Evolutionary conservation across 2,329 filamentous ascomycete species (phyloP), one percentile per base, ranked within the genome.

Genomic region (Talaromyces albobiverticillius): DNA sequence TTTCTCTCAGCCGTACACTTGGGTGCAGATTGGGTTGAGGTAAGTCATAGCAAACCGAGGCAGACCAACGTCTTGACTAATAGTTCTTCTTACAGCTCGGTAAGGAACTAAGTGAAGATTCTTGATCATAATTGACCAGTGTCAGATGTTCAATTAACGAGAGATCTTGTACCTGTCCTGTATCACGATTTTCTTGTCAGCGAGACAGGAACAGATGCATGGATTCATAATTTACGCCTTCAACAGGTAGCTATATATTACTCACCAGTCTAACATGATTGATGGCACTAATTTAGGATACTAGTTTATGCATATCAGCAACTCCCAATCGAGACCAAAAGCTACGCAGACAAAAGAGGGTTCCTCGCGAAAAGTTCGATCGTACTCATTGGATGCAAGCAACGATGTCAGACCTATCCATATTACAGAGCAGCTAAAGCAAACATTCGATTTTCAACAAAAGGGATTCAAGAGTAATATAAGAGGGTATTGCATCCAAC

Each of bases 101-200:
- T 36, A n/a, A 36, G 32, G 16, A 16, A 16, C 14, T 16, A 6
- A 3, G 8, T 4, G 31, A 31, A 14, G 16, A n/a, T 18, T 13
- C 14, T 36, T 36, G 14, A 16, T 14, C 31, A 5, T 4, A 8
- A 36, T n/a, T 36, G 8, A 36, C 11, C 13, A 3, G 16, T 13
- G 32, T 3, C 29, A 67, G 74, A 76, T 60, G 65, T 74, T 2
- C 74, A 76, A 56, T 58, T 76, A 14, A 76, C 74, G 1, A 67
- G 66, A 57, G 74, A 76, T 46, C 59, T 66, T 34, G 60, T 70
- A 10, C 70, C 74, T 2, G 65, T 76, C 10, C 65, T 75, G 14
- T 76, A 71, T 47, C 73, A 76, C 55, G 72, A 76, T 56, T 76
- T 74, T 49, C 68, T 67, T 2, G 55, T 76, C 5, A 75, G 71